Evolutionary conservation across 148 eudicot species (phyloP), one percentile per base, ranked within the genome.

Genomic region (Persicaria tinctoria): DNA sequence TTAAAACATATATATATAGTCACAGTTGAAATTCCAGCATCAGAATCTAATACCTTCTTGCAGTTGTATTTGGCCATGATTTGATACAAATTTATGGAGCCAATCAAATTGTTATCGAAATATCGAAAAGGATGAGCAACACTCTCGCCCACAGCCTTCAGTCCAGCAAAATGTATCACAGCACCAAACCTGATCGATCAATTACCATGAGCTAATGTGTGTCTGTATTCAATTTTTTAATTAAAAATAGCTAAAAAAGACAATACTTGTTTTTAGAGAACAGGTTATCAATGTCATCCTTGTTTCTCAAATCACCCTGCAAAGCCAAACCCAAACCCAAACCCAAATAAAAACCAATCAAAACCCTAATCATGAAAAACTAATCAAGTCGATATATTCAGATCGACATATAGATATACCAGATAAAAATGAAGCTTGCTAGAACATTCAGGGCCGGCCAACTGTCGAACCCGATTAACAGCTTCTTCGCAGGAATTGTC

Each of bases 121-220:
- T 93, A 93, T 46, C 86, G 90, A 64, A 93, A 63, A 7, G 98
- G 96, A 56, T 84, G 16, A 49, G 82, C 84, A 51, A 90, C 86
- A 83, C 98, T 93, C 78, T 93, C 98, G 20, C 93, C 93, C 51
- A 90, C 98, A 49, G 98, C 96, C 76, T 93, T 93, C 12, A 84
- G 82, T 27, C 96, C 98, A 79, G 96, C 98, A 87, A 93, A 93
- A 80, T 93, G 96, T 53, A 93, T 86, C 70, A 93, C 98, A 71
- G 93, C 98, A 79, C 83, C 90, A 84, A 87, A 93, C 78, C 98
- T 93, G 69, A 68, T 32, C 41, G 41, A 32, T 32, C 41, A 32
- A 32, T 23, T 23, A 23, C 27, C 27, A 23, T 23, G 27, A 23
- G 1, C 27, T 23, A 23, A 1, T 23, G 1, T 23, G 27, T 23